Base-by-base conservation (phyloP, 805 yeast species). In the Barnettozyma sucrosica region DNA sequence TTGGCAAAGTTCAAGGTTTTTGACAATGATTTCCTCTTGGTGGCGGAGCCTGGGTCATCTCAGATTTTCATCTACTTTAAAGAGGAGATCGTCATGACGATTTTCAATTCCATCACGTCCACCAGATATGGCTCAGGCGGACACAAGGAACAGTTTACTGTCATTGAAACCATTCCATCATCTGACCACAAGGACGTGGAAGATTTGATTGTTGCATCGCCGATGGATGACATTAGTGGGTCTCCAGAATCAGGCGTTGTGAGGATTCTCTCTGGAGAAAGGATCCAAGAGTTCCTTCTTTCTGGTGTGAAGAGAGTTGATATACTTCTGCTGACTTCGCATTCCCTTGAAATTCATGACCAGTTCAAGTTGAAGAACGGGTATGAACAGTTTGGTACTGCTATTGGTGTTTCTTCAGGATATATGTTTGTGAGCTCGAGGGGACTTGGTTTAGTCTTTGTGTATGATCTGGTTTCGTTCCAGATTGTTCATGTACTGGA, bases 1-100 rank as follows among this genome's bases (percentile, higher is more conserved):
- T 50, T 77, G 37, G 61, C 64, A 0, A 53, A 53, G 1, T 63
- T 70, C 51, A 55, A 48, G 1, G 18, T 67, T 0, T 48, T 58
- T 6, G 67, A 59, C 5, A 32, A 56, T 1, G 66, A 72, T 9
- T 67, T 69, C 43, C 58, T 80, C 7, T 68, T 74, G 0, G 68
- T 78, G 4, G 60, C 79, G 1, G 72, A 75, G 45, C 85, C 86
- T 0, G 85, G 86, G 0, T 36, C 58, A 0, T 76, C 81, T 4
- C 50, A 56, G 1, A 43, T 81, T 1, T 68, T 70, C 41, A 47
- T 79, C 7, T 76, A 63, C 49, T 53, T 56, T 13, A 54, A 57
- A 24, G 49, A 54, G 3, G 51, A 36, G n/a, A 58, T 49, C 23
- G 33, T 61, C 33, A 53, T 66, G 16, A 66, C 56, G 1, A 62